Conservation (phyloP, 345 rosid species). For the Linum lewisii region DNA sequence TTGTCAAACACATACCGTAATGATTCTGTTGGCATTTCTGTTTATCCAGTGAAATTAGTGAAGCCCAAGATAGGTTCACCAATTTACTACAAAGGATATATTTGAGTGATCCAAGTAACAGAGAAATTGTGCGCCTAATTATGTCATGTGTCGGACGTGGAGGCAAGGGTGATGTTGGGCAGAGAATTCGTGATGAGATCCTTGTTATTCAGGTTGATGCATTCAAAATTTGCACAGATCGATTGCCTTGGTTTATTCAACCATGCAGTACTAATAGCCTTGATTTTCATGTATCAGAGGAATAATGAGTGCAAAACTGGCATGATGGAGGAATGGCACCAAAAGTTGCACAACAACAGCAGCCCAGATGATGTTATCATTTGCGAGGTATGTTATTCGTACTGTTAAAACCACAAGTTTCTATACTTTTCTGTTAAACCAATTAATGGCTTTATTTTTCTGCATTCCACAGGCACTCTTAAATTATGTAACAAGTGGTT, state of each 20-base stretch:
- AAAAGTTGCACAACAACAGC: constrained; percentile 39
- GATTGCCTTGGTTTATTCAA: constrained; percentile 1
- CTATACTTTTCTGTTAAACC: constrained; percentile 9
- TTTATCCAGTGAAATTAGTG: constrained; percentile 35
- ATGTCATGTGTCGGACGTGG: constrained; percentile 37
- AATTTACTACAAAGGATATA: constrained; percentile 26
- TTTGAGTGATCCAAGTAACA: constrained; percentile 22
- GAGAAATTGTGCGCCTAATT: constrained; percentile 33
- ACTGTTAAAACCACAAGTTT: background rate
- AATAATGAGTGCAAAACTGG: constrained; percentile 34
- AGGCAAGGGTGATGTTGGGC: constrained; percentile 38
- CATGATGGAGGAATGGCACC: constrained; percentile 51
- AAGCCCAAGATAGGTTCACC: constrained; percentile 36
- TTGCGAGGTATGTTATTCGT: constrained; percentile 30
- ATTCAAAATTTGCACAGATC: background rate
- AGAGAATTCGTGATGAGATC: constrained; percentile 39
- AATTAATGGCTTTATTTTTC: constrained; percentile 1
- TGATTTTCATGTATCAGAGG: constrained; percentile 20
- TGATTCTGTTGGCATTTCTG: too few relatives aligned
- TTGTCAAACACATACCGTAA: too few relatives aligned
- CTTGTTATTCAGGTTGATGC: constrained; percentile 26
- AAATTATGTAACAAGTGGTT: constrained; percentile 24
- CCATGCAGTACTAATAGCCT: background rate
- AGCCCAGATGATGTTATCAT: constrained; percentile 41
- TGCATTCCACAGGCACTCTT: constrained; percentile 28